Evolutionary conservation across 768 basidiomycete species (phyloP), one percentile per base, ranked within the genome.

Genomic region (Suillus bovinus): DNA sequence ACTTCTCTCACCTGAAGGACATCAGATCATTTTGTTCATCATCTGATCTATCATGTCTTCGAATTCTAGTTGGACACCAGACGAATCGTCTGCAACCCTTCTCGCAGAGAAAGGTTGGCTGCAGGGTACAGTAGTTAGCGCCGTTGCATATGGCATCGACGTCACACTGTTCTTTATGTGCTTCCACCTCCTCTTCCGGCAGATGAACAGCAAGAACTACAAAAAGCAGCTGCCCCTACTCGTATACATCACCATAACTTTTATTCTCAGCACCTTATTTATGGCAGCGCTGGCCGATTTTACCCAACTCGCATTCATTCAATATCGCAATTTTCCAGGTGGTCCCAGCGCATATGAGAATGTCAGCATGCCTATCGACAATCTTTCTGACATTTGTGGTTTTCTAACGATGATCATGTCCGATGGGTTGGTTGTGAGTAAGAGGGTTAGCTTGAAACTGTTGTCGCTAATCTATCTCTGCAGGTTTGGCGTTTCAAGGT

Each of bases 241-340:
- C 31, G 13, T 41, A n/a, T 67, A 58, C 27, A 24, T 63, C 24
- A 14, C 16, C 7, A 11, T 62, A 33, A 54, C 64, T 34, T 61
- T 62, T 22, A 57, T 34, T 2, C 55, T 75, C 13, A 70, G 66
- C 24, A 71, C 70, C 2, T 27, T 71, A 29, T 71, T 62, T 58
- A 61, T 71, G 58, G 24, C 59, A 16, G 38, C 62, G 9, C 63
- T 65, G 8, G 61, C 70, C 2, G 61, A 68, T 10, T 69, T 75
- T 46, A 67, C 67, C 0, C 72, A 74, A 39, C 64, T 73, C 56
- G 63, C 67, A 1, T 76, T 75, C 57, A 69, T 77, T 44, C 70
- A 77, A 59, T 54, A 70, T 49, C 70, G 76, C 3, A 69, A 75
- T 52, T 76, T 67, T 38, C 71, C 71, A 0, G 74, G 74, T 3